Conservation (phyloP, 164 flowering plant genomes). For the Nelumbo lutea region DNA sequence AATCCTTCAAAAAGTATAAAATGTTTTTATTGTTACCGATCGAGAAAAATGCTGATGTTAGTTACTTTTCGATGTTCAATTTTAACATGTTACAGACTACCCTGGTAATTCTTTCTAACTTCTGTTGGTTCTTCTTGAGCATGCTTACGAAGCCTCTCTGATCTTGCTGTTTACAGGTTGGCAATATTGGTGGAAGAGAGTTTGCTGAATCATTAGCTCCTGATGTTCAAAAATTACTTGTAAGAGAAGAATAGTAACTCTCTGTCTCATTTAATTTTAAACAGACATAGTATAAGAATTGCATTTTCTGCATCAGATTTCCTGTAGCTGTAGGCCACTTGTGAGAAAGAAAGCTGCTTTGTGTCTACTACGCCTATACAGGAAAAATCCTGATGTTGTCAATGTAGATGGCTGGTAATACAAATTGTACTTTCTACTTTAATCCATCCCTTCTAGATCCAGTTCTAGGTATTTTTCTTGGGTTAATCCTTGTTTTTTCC, state of each 20-base stretch:
- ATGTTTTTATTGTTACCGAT: too few relatives aligned
- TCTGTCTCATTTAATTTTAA: background rate
- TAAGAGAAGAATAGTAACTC: slow-evolving; percentile 31
- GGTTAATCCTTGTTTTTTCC: slow-evolving; percentile 8
- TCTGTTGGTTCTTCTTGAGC: too few relatives aligned
- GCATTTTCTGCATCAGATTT: slow-evolving; percentile 43
- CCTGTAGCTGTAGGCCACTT: slow-evolving; percentile 96
- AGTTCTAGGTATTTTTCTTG: background rate
- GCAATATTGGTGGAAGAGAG: slow-evolving; percentile 99
- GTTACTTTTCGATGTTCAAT: too few relatives aligned
- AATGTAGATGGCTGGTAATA: slow-evolving; percentile 96
- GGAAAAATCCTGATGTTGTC: slow-evolving; percentile 98
- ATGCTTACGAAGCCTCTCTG: too few relatives aligned
- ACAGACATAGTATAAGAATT: background rate
- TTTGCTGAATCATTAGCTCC: slow-evolving; percentile 98
- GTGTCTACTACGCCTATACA: slow-evolving; percentile 80
- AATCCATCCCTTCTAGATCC: background rate
- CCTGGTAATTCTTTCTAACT: too few relatives aligned
- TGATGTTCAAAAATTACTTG: slow-evolving; percentile 95
- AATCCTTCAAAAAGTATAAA: too few relatives aligned
- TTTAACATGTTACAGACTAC: too few relatives aligned
- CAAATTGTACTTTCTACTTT: background rate
- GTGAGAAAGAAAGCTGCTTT: slow-evolving; percentile 97
- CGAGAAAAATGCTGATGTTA: too few relatives aligned
- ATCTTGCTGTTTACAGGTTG: slow-evolving; percentile 52